Conservation (phyloP, 2,329 filamentous ascomycete species). For the Botryotinia narcissicola region DNA sequence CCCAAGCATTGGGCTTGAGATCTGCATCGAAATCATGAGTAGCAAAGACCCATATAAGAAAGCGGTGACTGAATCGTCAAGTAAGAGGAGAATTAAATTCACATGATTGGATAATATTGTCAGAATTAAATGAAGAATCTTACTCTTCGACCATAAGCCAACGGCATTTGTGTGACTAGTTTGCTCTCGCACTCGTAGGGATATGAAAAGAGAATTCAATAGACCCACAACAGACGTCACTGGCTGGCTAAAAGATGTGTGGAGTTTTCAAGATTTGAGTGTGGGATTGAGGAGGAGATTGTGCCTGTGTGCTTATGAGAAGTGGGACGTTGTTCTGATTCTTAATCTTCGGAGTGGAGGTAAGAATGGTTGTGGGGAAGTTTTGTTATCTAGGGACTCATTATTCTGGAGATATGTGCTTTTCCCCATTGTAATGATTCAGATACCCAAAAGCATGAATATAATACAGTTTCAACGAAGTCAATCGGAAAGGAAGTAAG, state of each 20-base stretch:
- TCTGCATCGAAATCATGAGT: slow-evolving; percentile 14
- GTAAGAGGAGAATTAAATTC: neutral
- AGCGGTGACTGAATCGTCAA: slow-evolving; percentile 6
- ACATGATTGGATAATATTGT: slow-evolving; percentile 7
- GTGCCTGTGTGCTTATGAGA: neutral
- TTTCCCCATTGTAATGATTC: neutral
- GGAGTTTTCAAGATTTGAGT: slow-evolving; percentile 1
- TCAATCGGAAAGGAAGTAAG: neutral
- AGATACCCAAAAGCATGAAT: neutral
- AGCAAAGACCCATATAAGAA: neutral
- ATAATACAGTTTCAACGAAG: neutral
- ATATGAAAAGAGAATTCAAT: slow-evolving; percentile 1
- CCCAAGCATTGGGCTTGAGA: slow-evolving; percentile 7
- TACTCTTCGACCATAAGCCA: neutral
- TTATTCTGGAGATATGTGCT: neutral
- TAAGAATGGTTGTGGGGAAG: neutral
- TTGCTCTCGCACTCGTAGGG: neutral
- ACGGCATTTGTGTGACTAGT: slow-evolving; percentile 7
- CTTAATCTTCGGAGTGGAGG: neutral
- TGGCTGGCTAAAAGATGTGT: neutral
- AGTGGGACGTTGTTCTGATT: neutral
- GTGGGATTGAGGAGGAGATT: slow-evolving; percentile 10
- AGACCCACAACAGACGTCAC: slow-evolving; percentile 19
- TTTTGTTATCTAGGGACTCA: neutral
- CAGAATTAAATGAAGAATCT: neutral